Evolutionary conservation across 345 rosid species (phyloP).

Genomic region (Gossypium ekmanianum): DNA sequence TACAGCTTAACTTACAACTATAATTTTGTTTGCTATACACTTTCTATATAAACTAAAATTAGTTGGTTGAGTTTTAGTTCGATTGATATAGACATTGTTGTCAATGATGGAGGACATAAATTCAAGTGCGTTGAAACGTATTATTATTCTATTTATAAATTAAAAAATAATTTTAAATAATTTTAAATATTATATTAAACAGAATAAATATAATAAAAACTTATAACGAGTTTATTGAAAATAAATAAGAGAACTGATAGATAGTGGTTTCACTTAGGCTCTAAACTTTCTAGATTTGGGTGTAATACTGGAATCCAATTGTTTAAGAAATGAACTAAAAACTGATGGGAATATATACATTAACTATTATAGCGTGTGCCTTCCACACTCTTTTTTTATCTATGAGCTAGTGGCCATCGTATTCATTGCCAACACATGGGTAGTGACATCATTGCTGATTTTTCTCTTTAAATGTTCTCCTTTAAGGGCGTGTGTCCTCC

Average conservation of each 20-base stretch:
- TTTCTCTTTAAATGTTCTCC: conserved; percentile 14
- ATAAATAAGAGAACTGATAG: too few species aligned
- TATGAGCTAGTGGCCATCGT: background rate
- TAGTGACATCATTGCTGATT: background rate
- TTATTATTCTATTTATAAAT: too few species aligned
- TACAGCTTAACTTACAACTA: too few species aligned
- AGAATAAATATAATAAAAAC: rapidly evolving
- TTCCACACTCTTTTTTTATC: background rate
- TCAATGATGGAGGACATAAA: rapidly evolving
- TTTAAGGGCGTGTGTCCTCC: conserved; percentile 42
- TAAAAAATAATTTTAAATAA: rapidly evolving
- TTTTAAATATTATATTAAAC: too few species aligned
- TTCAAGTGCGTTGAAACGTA: rapidly evolving
- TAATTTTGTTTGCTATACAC: too few species aligned
- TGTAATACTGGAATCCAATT: background rate
- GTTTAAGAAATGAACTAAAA: background rate
- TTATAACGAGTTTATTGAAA: too few species aligned
- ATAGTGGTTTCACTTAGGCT: too few species aligned
- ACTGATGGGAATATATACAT: background rate
- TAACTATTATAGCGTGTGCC: background rate
- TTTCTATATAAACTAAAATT: too few species aligned
- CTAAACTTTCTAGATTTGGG: too few species aligned
- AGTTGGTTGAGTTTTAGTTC: too few species aligned
- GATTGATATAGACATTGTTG: rapidly evolving
- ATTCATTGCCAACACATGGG: background rate